Base-by-base conservation (phyloP, 2,329 filamentous ascomycete species). In the Neonectria faginata region DNA sequence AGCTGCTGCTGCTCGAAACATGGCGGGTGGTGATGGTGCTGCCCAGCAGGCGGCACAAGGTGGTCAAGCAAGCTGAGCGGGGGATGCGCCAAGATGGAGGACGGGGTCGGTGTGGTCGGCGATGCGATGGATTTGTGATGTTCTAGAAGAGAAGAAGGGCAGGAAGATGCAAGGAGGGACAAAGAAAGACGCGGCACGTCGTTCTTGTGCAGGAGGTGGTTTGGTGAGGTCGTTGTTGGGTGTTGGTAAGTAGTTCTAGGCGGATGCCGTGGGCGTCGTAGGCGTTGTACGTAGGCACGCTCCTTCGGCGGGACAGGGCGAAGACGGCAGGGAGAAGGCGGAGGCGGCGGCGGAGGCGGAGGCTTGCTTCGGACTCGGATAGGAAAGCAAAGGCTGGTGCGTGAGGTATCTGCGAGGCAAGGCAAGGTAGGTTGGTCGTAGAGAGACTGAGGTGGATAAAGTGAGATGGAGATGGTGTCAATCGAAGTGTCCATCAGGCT, bases 1-100 rank as follows among this genome's bases (percentile, higher is more conserved):
- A 66, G 80, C 79, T 72, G 85, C 84, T 76, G 85, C 85, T 73
- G 85, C 85, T 79, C 85, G 83, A 73, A 88, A 88, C 85, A 89
- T 88, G 79, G 77, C 80, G 77, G 67, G 68, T 71, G 70, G 45
- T 70, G 67, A 36, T 62, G 66, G 65, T 69, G 65, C 58, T 69
- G 67, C 67, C 63, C 29, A 54, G 36, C 31, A 61, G 58, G 67
- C 58, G 52, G 63, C 60, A 29, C 39, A 36, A 20, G 27, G 27
- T 20, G 29, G 11, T 33, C 27, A 44, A 11, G 54, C 27, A 51
- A 36, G 42, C 18, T 53, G 53, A 53, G 47, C 22, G 39, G 16
- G 29, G 56, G 27, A 52, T 36, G 62, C 48, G 50, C 47, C 41
- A 31, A 54, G 47, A 29, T 53, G 27, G 56, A 55, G 18, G 54